Percentiles rank a stretch among this genome's conserved stretches.
Conservation (phyloP, 164 flowering plant genomes). For the Macadamia integrifolia region DNA sequence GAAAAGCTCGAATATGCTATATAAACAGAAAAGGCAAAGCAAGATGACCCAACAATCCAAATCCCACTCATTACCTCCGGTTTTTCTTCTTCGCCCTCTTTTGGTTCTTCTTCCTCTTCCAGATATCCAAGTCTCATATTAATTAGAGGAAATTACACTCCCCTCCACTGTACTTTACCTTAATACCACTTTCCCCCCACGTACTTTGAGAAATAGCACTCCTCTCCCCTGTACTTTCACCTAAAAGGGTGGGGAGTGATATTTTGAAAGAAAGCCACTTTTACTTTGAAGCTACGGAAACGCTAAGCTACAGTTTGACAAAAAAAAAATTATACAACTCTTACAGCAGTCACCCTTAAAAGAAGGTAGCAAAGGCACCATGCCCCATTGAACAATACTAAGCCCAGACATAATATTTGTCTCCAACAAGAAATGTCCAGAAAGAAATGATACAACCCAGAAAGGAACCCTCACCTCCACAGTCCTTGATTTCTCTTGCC, state of each 20-base stretch:
- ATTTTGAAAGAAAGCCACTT: too few relatives aligned
- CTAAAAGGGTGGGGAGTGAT: too few relatives aligned
- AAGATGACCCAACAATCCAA: not conserved
- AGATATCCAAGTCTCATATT: conserved; percentile 40
- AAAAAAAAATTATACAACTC: too few relatives aligned
- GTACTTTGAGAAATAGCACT: too few relatives aligned
- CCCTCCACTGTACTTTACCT: too few relatives aligned
- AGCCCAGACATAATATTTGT: too few relatives aligned
- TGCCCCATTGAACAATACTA: too few relatives aligned
- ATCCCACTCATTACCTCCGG: conserved; percentile 50
- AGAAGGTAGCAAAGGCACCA: too few relatives aligned
- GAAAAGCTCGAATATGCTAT: conserved; percentile 4
- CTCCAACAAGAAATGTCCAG: too few relatives aligned
- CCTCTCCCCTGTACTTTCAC: too few relatives aligned
- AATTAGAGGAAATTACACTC: not conserved
- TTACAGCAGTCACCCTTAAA: too few relatives aligned
- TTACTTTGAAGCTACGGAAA: not conserved
- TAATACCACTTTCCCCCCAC: too few relatives aligned
- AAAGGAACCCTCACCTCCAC: conserved; percentile 56
- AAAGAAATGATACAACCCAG: not conserved
- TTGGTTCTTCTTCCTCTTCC: conserved; percentile 90
- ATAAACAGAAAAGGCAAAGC: not conserved
- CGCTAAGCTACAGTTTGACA: not conserved
- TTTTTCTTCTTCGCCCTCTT: conserved; percentile 77
- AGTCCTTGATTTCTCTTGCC: conserved; percentile 93